Evolutionary conservation across 306 rosid species (phyloP).

Genomic region (Trifolium dubium): DNA sequence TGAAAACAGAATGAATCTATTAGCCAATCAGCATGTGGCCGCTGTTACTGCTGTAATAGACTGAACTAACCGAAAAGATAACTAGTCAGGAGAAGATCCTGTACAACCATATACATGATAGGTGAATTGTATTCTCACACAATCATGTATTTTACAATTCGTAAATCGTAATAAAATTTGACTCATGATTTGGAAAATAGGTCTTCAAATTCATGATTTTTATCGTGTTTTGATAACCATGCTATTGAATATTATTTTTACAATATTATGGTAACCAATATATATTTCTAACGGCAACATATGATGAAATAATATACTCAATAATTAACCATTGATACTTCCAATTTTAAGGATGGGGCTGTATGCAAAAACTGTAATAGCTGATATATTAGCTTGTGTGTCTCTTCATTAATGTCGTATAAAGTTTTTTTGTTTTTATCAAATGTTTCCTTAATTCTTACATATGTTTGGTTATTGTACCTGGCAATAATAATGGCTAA

Average conservation of each 20-base stretch:
- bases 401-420: background rate
- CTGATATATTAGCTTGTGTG: background rate
- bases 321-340: conserved; percentile 21
- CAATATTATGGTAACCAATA: conserved; percentile 2
- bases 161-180: background rate
- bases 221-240: background rate
- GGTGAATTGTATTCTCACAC: background rate
- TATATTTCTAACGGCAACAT: background rate
- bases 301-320: background rate
- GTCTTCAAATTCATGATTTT: background rate
- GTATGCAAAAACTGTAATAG: background rate
- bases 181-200: background rate
- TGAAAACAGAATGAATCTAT: background rate
- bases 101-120: background rate
- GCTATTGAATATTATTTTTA: background rate
- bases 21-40: background rate
- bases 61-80: background rate
- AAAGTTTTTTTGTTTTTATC: conserved; percentile 13
- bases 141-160: background rate
- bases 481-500: conserved; percentile 18
- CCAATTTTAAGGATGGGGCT: conserved; percentile 5
- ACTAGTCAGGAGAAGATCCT: conserved; percentile 1
- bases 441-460: background rate
- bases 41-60: background rate
- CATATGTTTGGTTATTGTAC: conserved; percentile 16